Percentiles rank a stretch among this genome's conserved stretches.
These are phyloP conservation scores for Hylodesmum podocarpum DNA, from an alignment of 306 rosid species.

Conservation along the genomic window DNA sequence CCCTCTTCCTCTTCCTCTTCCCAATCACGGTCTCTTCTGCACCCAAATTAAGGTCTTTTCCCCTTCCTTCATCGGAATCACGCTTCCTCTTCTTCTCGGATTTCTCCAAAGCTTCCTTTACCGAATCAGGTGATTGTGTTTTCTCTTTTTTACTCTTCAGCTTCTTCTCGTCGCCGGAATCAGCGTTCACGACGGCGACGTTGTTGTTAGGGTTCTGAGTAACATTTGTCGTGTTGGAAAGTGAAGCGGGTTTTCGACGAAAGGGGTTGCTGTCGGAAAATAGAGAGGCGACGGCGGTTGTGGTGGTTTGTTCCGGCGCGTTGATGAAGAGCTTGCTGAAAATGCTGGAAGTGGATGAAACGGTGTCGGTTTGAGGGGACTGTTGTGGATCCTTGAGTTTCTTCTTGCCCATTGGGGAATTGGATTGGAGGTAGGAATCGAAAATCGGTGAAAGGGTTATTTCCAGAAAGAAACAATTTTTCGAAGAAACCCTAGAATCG, in stretches of 20 bases:
- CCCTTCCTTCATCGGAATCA: constrained; percentile 9
- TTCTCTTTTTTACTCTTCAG: constrained; percentile 46
- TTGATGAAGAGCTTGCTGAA: constrained; percentile 60
- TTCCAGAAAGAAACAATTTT: neutral
- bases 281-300: constrained; percentile 42
- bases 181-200: constrained; percentile 9
- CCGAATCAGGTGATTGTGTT: neutral
- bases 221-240: neutral
- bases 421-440: neutral
- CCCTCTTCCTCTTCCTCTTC: constrained; percentile 73
- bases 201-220: neutral
- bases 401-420: constrained; percentile 57
- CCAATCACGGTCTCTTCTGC: neutral
- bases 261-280: constrained; percentile 80
- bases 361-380: constrained; percentile 29
- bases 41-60: neutral
- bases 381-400: constrained; percentile 38
- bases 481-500: constrained; percentile 27
- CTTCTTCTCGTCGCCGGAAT: constrained; percentile 32
- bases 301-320: constrained; percentile 25
- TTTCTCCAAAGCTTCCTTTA: constrained; percentile 37
- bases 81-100: constrained; percentile 42
- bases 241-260: constrained; percentile 37
- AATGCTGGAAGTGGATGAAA: constrained; percentile 46
- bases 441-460: neutral